These are phyloP conservation scores for Monosporascus cannonballus DNA, from an alignment of 2,329 filamentous ascomycete genomes.

Conservation along the genomic window DNA sequence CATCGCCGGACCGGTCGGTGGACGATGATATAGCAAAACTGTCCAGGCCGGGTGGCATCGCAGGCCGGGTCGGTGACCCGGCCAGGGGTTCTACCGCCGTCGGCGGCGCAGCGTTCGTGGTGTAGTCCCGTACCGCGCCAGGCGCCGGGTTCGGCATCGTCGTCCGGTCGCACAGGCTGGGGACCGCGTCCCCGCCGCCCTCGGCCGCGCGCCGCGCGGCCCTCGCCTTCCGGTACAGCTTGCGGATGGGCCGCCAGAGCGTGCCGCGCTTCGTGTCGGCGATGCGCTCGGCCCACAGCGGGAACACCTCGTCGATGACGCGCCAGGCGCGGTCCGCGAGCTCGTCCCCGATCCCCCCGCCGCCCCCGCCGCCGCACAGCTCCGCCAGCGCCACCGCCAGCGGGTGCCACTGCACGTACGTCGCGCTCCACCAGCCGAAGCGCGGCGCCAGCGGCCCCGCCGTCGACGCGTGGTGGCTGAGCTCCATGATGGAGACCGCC, in stretches of 20 bases:
- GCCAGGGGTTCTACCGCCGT: slow-evolving; percentile 2
- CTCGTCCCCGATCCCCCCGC: slow-evolving; percentile 37
- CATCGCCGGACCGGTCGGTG: slow-evolving; percentile 8
- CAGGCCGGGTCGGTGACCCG: background rate
- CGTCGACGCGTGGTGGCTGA: slow-evolving; percentile 25
- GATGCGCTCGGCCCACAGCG: slow-evolving; percentile 35
- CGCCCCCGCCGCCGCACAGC: slow-evolving; percentile 41
- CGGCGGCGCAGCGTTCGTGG: slow-evolving; percentile 1
- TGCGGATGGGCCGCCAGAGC: slow-evolving; percentile 49
- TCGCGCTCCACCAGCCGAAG: slow-evolving; percentile 43
- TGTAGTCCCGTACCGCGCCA: background rate
- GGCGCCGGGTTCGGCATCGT: background rate
- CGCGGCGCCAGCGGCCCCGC: slow-evolving; percentile 28
- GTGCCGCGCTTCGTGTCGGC: slow-evolving; percentile 44
- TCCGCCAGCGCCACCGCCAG: slow-evolving; percentile 47
- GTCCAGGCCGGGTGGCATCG: slow-evolving; percentile 4
- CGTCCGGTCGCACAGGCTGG: background rate
- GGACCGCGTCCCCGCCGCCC: background rate
- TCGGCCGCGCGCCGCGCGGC: slow-evolving; percentile 29
- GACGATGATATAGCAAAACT: slow-evolving; percentile 7
- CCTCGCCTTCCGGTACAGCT: slow-evolving; percentile 44
- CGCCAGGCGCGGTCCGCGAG: slow-evolving; percentile 44
- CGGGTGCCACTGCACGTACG: slow-evolving; percentile 50
- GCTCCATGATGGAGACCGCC: slow-evolving; percentile 40
- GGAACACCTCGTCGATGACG: slow-evolving; percentile 39